Base-by-base conservation (phyloP, 306 rosid species). In the Bauhinia variegata region DNA sequence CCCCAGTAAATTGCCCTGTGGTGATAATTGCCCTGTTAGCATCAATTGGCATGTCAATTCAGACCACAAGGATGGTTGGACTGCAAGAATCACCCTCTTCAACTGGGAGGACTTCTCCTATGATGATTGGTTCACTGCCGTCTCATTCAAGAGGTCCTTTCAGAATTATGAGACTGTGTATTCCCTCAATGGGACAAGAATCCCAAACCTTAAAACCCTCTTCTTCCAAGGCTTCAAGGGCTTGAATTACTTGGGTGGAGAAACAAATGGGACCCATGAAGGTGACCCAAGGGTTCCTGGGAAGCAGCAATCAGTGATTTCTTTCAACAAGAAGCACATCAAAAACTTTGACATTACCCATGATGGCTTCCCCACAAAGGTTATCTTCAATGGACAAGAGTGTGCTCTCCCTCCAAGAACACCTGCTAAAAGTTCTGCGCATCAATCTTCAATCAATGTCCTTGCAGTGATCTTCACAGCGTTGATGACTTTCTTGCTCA, bases 21-120 rank as follows among this genome's bases (percentile, higher is more conserved):
- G 81, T 0, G 96, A 92, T 54, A 79, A 89, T 37, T 92, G 98
- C 54, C 91, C 91, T 0, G 88, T 89, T 1, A 87, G 95, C 75
- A 72, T 92, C 11, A 89, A 92, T 47, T 92, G 98, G 98, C 96
- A 92, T 67, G 32, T 92, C 1, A 82, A 68, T 68, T 73, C 96
- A 0, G 89, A 92, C 31, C 78, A 77, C 58, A 65, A 51, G 31
- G 70, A 49, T 0, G 96, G 96, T 8, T 92, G 97, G 97, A 85
- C 96, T 0, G 96, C 98, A 0, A 83, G 95, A 73, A 79, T 92
- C 12, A 89, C 98, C 0, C 68, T 92, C 11, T 89, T 92, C 82
- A 92, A 92, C 53, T 92, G 98, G 98, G 75, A 55, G 0, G 50
- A 67, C 0, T 39, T 6, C 5, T 0, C 78, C 0, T 87, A 89